Base-by-base conservation (phyloP, 805 yeast species). In the Ogataea dorogensis region DNA sequence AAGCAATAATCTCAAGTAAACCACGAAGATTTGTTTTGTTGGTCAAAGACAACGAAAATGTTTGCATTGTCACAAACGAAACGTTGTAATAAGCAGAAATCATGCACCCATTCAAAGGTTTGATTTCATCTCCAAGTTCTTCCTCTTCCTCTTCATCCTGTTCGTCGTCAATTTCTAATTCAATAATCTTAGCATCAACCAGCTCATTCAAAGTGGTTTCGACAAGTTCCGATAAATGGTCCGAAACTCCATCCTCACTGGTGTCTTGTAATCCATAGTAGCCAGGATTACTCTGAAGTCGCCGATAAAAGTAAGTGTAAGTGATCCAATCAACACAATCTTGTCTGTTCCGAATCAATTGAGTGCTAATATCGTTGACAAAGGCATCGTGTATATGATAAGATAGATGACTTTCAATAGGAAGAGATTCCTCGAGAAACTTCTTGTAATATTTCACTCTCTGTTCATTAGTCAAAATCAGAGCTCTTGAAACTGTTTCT, bases 271-370 rank as follows among this genome's bases (percentile, higher is more conserved):
- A 73, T n/a, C 88, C 96, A 54, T 93, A 93, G 55, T 74, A 93
- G 40, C 93, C 78, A 3, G 98, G 97, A 56, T 93, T 93, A 22
- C 75, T 70, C 38, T 78, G 82, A 14, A 93, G 56, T 33, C 98
- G 68, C 45, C 94, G 69, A 60, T 86, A 93, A 52, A 89, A 84
- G 49, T 79, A 84, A 0, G 95, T 73, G 55, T 75, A 86, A 0
- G 96, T 84, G 21, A 93, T 53, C 94, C 95, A 87, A 51, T 91
- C 96, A 41, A 93, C 75, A 50, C 95, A 86, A 47, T 84, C 93
- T 50, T 89, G 96, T 53, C 84, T 77, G 6, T 75, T 68, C 29
- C 67, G 70, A 39, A 91, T 72, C 10, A 79, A 67, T 2, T 75
- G 67, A 5, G 79, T 73, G 23, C 84, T 74, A n/a, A 88, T 79